These are phyloP conservation scores for Fusarium caatingaense DNA, from an alignment of 2,329 filamentous ascomycete genomes.

Conservation along the genomic window DNA sequence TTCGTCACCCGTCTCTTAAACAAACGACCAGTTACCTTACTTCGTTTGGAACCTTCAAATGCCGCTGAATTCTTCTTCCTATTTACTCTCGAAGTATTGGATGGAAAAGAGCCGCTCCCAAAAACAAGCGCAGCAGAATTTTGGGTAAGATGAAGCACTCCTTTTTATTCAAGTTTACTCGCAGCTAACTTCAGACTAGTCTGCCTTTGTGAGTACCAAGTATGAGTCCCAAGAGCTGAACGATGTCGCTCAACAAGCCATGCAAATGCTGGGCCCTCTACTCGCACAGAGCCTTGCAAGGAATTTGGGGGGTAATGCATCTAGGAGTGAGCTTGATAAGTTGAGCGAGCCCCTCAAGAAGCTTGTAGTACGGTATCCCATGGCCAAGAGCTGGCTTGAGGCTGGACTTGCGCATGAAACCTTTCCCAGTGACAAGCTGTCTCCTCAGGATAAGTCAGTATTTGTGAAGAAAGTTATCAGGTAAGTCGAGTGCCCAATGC, in stretches of 20 bases:
- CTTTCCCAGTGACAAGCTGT: constrained; percentile 71
- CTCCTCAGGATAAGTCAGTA: constrained; percentile 67
- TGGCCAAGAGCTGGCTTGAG: constrained; percentile 72
- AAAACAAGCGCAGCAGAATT: constrained; percentile 80
- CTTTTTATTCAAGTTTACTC: no score
- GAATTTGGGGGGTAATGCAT: constrained; percentile 75
- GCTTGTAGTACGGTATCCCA: constrained; percentile 67
- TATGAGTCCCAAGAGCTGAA: constrained; percentile 57
- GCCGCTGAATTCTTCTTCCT: constrained; percentile 75
- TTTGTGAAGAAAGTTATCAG: constrained; percentile 75
- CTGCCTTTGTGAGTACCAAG: constrained; percentile 63
- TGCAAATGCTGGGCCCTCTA: constrained; percentile 70
- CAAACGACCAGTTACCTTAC: constrained; percentile 70
- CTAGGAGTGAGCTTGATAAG: constrained; percentile 78
- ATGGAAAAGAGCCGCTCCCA: constrained; percentile 77
- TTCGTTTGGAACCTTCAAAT: constrained; percentile 66
- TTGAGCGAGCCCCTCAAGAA: constrained; percentile 78
- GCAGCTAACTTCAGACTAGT: constrained; percentile 51
- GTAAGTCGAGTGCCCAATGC: constrained; percentile 50
- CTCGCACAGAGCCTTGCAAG: constrained; percentile 69
- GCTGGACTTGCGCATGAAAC: constrained; percentile 64
- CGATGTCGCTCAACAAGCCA: constrained; percentile 59
- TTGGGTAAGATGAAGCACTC: constrained; percentile 67
- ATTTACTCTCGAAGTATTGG: constrained; percentile 76
- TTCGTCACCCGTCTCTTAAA: constrained; percentile 73